These are phyloP conservation scores for Saccharomyces hybrid DNA, from an alignment of 1,139 yeast species.

Conservation along the genomic window DNA sequence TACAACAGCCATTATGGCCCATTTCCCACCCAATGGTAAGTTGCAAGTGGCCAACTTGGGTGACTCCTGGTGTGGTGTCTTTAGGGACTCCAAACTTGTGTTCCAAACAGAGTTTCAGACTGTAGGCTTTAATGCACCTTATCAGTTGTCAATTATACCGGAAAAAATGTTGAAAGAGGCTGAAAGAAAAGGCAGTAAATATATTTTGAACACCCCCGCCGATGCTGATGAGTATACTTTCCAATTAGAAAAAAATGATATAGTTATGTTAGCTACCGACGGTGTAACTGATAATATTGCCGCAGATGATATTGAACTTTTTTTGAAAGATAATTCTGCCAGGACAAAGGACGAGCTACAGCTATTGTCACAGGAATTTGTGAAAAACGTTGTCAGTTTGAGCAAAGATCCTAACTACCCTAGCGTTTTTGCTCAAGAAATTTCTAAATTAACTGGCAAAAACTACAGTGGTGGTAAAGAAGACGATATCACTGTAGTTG, in stretches of 20 bases:
- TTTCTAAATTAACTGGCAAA: conserved; percentile 60
- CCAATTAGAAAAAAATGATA: conserved; percentile 55
- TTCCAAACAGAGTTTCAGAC: conserved; percentile 71
- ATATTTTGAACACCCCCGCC: conserved; percentile 46
- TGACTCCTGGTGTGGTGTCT: conserved; percentile 90
- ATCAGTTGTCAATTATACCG: conserved; percentile 82
- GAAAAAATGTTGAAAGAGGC: conserved; percentile 49
- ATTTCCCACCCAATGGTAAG: conserved; percentile 48
- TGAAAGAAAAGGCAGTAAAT: conserved; percentile 48
- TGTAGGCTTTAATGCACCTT: conserved; percentile 86
- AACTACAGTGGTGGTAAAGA: conserved; percentile 85
- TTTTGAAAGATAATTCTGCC: conserved; percentile 40
- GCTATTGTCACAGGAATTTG: conserved; percentile 50
- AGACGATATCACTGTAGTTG: conserved; percentile 82
- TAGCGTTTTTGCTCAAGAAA: conserved; percentile 81
- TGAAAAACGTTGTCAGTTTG: conserved; percentile 56
- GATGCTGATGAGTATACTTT: conserved; percentile 41
- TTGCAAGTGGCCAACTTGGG: conserved; percentile 76
- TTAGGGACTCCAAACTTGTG: conserved; percentile 56
- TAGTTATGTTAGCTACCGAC: conserved; percentile 82
- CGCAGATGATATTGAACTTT: conserved; percentile 62
- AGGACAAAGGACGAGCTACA: conserved; percentile 33
- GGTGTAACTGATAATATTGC: conserved; percentile 86
- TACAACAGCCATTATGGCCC: conserved; percentile 88
- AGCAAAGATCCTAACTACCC: conserved; percentile 70